phyloP scores from a whole-genome alignment of 495 filamentous ascomycete species.

The Tuber borchii region DNA sequence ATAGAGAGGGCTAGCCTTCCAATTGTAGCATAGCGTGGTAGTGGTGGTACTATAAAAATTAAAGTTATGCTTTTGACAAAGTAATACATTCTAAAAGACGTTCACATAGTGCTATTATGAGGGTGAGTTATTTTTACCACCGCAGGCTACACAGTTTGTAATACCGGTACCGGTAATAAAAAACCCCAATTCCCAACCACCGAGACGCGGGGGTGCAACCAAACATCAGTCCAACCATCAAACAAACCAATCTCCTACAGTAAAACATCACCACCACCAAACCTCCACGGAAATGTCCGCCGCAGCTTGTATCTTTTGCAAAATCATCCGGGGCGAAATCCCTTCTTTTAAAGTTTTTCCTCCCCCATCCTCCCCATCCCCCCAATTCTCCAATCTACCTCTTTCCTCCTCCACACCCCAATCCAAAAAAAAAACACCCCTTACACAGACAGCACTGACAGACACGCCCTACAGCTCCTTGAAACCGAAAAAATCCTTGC shows the following conservation, averaged over 20 bases:
- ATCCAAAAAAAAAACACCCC: neutral
- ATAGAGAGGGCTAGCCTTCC: neutral
- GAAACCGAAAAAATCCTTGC: conserved; percentile 89
- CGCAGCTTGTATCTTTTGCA: conserved; percentile 91
- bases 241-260: neutral
- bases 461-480: conserved; percentile 53
- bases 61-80: neutral
- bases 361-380: neutral
- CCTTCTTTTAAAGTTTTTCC: conserved; percentile 66
- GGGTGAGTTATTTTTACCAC: neutral
- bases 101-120: neutral
- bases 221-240: conserved; percentile 9
- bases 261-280: neutral
- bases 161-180: neutral
- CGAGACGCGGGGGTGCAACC: neutral
- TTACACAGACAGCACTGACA: neutral
- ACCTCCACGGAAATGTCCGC: conserved; percentile 20
- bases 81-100: neutral
- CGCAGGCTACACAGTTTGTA: neutral
- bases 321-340: conserved; percentile 95
- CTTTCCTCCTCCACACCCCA: neutral
- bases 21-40: neutral
- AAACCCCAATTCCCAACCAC: neutral
- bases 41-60: neutral
- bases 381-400: neutral